Evolutionary conservation across 2,329 filamentous ascomycete genomes (phyloP).

Genomic region (Septoria petroselini): DNA sequence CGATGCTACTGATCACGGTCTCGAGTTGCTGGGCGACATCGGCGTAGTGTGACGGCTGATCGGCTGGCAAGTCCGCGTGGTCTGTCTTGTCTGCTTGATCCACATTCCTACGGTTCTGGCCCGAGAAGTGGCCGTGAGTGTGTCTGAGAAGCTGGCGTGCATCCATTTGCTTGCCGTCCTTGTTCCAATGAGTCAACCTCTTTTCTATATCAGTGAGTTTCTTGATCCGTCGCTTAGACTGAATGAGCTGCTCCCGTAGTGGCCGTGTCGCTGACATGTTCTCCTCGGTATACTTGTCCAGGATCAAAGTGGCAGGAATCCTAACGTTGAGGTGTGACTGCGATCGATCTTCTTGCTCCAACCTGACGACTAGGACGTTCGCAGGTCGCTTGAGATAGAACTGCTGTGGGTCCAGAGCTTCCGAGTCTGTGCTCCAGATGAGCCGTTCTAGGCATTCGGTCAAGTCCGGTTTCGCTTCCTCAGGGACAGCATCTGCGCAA

Average conservation of each 20-base stretch:
- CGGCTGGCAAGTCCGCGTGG: constrained; percentile 16
- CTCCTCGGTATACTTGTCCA: constrained; percentile 58
- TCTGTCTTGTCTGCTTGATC: constrained; percentile 27
- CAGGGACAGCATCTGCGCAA: constrained; percentile 5
- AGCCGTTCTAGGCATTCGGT: constrained; percentile 33
- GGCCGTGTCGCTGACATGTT: constrained; percentile 49
- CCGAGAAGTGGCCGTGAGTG: constrained; percentile 35
- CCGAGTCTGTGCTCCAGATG: constrained; percentile 33
- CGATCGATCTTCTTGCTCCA: constrained; percentile 38
- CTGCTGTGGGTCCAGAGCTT: constrained; percentile 27
- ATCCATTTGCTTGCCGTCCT: constrained; percentile 35
- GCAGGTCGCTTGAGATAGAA: constrained; percentile 47
- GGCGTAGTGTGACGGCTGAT: constrained; percentile 28
- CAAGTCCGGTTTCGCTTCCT: constrained; percentile 18
- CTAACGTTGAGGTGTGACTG: constrained; percentile 45
- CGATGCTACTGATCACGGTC: constrained; percentile 36
- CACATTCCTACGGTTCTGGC: constrained; percentile 27
- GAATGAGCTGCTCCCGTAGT: constrained; percentile 45
- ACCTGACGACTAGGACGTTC: constrained; percentile 55
- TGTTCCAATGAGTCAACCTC: constrained; percentile 38
- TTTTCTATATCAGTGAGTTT: constrained; percentile 39
- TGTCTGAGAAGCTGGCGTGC: constrained; percentile 40
- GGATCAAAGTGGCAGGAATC: constrained; percentile 54
- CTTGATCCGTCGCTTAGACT: constrained; percentile 32
- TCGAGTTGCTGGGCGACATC: constrained; percentile 36